These are phyloP conservation scores for Cyclaneusma minus DNA, from an alignment of 2,329 filamentous ascomycete species.

Conservation along the genomic window DNA sequence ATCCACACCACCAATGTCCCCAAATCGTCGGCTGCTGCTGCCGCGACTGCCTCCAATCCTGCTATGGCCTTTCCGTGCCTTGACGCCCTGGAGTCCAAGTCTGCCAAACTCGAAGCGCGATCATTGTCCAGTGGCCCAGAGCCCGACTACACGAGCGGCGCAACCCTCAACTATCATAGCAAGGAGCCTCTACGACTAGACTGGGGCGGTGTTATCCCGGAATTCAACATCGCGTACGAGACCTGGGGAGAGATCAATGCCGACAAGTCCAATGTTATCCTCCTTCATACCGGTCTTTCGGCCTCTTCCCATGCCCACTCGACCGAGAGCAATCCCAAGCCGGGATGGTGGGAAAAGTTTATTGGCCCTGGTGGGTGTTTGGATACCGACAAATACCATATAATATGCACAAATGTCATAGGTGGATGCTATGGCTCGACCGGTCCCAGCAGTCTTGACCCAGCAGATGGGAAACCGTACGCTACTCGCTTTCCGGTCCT, in stretches of 20 bases:
- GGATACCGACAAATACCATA: slow-evolving; percentile 80
- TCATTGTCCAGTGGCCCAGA: slow-evolving; percentile 69
- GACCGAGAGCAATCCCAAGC: slow-evolving; percentile 69
- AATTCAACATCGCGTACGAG: slow-evolving; percentile 86
- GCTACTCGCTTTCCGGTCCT: slow-evolving; percentile 91
- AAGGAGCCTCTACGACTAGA: slow-evolving; percentile 65
- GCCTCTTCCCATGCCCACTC: slow-evolving; percentile 96
- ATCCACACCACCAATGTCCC: too few relatives aligned
- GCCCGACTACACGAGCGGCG: slow-evolving; percentile 82
- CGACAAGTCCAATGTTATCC: slow-evolving; percentile 73
- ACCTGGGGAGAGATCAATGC: slow-evolving; percentile 74
- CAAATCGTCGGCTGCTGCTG: too few relatives aligned
- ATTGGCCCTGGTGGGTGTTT: slow-evolving; percentile 76
- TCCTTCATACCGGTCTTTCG: slow-evolving; percentile 85
- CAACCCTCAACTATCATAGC: slow-evolving; percentile 65
- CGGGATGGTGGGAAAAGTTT: slow-evolving; percentile 98
- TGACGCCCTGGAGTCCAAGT: slow-evolving; percentile 66
- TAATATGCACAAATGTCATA: slow-evolving; percentile 94
- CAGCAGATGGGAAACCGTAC: slow-evolving; percentile 74
- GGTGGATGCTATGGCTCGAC: slow-evolving; percentile 95
- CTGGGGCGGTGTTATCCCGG: slow-evolving; percentile 83
- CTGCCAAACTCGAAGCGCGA: slow-evolving; percentile 53
- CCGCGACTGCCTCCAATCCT: slow-evolving; percentile 48
- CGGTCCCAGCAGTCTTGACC: slow-evolving; percentile 76
- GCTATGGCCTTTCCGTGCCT: slow-evolving; percentile 84